phyloP scores from a whole-genome alignment of 768 basidiomycete species.

The Floccularia luteovirens region DNA sequence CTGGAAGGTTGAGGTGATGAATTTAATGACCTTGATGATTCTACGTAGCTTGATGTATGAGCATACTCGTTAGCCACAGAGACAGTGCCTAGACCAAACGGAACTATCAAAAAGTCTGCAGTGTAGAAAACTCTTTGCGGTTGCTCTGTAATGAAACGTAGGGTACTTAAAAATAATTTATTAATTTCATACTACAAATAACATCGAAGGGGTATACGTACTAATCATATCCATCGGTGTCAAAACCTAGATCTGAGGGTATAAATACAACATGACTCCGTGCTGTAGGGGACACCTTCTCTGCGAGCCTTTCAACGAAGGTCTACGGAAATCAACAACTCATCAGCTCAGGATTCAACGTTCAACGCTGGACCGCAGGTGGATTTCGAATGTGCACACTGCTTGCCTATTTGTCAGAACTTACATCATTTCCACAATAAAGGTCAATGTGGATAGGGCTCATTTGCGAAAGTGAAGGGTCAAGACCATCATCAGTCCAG shows the following conservation, averaged over 20 bases:
- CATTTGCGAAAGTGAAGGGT: conserved; percentile 15
- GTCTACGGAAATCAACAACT: conserved; percentile 4
- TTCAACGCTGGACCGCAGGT: neutral
- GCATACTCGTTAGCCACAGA: neutral
- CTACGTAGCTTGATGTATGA: neutral
- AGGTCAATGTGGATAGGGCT: conserved; percentile 11
- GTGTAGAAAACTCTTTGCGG: conserved; percentile 2
- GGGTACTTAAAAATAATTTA: neutral
- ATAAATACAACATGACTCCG: neutral
- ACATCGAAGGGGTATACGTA: neutral
- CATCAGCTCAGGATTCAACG: neutral
- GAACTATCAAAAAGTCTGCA: conserved; percentile 3
- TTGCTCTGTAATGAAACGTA: conserved; percentile 1
- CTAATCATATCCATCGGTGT: conserved; percentile 6
- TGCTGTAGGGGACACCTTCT: conserved; percentile 2
- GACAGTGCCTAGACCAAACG: neutral
- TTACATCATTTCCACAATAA: neutral
- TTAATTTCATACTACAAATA: neutral
- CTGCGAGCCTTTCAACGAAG: conserved; percentile 3
- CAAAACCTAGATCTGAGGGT: conserved; percentile 2
- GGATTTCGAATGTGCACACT: neutral
- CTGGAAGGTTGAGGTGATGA: no score
- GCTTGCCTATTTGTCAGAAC: neutral
- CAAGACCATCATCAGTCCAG: conserved; percentile 13
- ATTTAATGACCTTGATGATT: neutral